Percentiles rank a stretch among this genome's conserved stretches.
phyloP scores from a whole-genome alignment of 345 rosid species.

The Euphorbia peplus region DNA sequence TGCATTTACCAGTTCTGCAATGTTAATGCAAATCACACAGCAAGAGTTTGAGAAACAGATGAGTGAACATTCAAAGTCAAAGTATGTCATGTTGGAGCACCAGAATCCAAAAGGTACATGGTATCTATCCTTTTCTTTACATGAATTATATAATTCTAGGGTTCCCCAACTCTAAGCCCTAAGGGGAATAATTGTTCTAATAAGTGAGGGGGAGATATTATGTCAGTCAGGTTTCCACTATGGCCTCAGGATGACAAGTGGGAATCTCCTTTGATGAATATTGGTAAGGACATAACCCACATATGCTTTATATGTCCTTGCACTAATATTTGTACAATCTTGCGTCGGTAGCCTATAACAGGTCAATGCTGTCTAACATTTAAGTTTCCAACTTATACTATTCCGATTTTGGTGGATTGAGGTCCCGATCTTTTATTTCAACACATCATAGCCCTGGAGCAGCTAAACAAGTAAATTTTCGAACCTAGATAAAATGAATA shows the following conservation, averaged over 20 bases:
- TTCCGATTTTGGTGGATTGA: no score
- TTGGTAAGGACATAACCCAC: not conserved
- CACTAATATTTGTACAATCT: not conserved
- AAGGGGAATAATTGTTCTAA: not conserved
- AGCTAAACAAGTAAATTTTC: no score
- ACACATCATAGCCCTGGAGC: no score
- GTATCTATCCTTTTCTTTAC: not conserved
- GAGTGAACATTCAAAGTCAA: not conserved
- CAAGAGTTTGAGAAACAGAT: not conserved
- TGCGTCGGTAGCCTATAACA: not conserved
- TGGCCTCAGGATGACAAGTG: slow-evolving; percentile 1
- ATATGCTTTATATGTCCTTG: slow-evolving; percentile 12
- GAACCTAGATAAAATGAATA: no score
- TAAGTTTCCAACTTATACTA: not conserved
- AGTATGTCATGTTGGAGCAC: not conserved
- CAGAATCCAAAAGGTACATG: not conserved
- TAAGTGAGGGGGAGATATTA: slow-evolving; percentile 1
- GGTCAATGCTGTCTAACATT: not conserved
- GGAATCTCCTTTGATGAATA: slow-evolving; percentile 7
- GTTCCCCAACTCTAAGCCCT: not conserved
- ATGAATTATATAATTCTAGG: not conserved
- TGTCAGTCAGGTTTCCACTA: slow-evolving; percentile 16
- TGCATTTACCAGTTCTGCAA: not conserved
- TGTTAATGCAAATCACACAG: slow-evolving; percentile 3
- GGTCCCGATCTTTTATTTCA: no score